Conservation (phyloP, 805 yeast genomes). For the Sungouiozyma intestinalis region DNA sequence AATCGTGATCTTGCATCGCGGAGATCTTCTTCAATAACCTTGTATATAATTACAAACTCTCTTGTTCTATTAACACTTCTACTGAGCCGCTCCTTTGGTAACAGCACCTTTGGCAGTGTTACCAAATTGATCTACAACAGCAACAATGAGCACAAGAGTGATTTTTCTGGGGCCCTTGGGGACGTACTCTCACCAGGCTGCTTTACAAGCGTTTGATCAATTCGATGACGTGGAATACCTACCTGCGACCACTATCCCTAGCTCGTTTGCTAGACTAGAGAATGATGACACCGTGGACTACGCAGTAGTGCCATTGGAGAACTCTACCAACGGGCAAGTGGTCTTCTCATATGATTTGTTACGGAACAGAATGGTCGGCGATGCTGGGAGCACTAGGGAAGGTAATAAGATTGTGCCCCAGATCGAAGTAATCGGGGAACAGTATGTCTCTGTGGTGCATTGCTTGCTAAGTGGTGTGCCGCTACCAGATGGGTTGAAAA, state of each 20-base stretch:
- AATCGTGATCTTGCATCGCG: slow-evolving; percentile 18
- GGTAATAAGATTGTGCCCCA: slow-evolving; percentile 22
- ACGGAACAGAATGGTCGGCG: slow-evolving; percentile 43
- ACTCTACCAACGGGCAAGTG: slow-evolving; percentile 92
- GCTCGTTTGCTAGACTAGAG: slow-evolving; percentile 52
- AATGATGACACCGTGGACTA: slow-evolving; percentile 40
- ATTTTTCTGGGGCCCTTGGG: slow-evolving; percentile 86
- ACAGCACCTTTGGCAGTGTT: no score
- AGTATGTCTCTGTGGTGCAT: slow-evolving; percentile 75
- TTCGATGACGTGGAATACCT: slow-evolving; percentile 18
- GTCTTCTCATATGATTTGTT: slow-evolving; percentile 74
- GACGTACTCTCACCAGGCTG: slow-evolving; percentile 85
- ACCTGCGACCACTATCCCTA: slow-evolving; percentile 34
- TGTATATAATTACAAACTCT: no score
- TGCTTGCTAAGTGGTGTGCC: slow-evolving; percentile 36
- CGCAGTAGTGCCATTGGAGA: slow-evolving; percentile 83
- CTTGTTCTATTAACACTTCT: no score
- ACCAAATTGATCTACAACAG: background rate
- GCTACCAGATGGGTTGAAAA: slow-evolving; percentile 28
- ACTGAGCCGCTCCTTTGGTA: no score
- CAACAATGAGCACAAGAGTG: slow-evolving; percentile 26
- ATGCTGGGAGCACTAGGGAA: background rate
- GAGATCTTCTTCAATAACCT: no score
- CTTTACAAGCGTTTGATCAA: slow-evolving; percentile 44
- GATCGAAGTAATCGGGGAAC: slow-evolving; percentile 60